Percentiles rank a stretch among this genome's conserved stretches.
Evolutionary conservation across 345 rosid species (phyloP).

Genomic region (Eucalyptus globulus): DNA sequence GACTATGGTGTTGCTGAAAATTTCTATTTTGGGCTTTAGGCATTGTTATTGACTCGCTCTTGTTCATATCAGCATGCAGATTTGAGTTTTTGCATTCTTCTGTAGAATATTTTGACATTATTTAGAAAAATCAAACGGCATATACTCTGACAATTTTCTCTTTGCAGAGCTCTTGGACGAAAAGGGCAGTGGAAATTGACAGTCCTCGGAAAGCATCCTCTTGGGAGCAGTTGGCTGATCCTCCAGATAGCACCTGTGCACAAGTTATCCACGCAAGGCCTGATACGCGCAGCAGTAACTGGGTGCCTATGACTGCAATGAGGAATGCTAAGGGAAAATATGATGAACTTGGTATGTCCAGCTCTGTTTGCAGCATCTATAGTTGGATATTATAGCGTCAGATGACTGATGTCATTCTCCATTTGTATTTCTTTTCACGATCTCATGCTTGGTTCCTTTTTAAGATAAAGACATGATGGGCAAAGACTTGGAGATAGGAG

Average conservation of each 20-base stretch:
- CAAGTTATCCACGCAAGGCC: constrained; percentile 18
- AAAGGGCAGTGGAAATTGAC: constrained; percentile 19
- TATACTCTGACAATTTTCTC: not conserved
- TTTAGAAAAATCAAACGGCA: not conserved
- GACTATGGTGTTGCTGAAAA: not conserved
- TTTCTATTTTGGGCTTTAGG: not conserved
- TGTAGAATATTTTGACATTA: not conserved
- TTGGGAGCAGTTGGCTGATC: constrained; percentile 15
- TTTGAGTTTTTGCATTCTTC: not conserved
- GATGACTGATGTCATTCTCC: not conserved
- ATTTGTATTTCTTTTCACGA: not conserved
- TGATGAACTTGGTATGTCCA: constrained; percentile 14
- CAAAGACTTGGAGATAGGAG: constrained; percentile 22
- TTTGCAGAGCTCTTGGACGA: constrained; percentile 38
- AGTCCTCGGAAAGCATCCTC: constrained; percentile 13
- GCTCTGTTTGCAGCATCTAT: not conserved
- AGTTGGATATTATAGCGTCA: not conserved
- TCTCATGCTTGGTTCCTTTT: not conserved
- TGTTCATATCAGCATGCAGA: not conserved
- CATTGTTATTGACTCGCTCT: not conserved
- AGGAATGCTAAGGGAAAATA: constrained; percentile 4
- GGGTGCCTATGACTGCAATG: constrained; percentile 14
- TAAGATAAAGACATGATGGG: constrained; percentile 15
- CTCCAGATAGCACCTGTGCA: constrained; percentile 18
- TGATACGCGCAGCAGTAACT: constrained; percentile 12